Evolutionary conservation across 495 filamentous ascomycete genomes (phyloP).

Genomic region (Annulohypoxylon bovei): DNA sequence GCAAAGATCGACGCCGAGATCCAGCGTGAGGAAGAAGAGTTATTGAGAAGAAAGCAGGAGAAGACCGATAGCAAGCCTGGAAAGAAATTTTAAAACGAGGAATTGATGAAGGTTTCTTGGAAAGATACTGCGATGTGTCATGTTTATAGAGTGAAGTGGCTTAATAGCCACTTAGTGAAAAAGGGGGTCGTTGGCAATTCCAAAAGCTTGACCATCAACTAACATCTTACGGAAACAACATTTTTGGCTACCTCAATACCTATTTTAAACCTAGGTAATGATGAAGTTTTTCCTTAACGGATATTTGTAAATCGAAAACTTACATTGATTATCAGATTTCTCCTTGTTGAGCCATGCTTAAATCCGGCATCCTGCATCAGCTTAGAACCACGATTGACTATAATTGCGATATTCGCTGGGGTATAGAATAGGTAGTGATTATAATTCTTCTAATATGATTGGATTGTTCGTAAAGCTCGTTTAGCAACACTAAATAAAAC

Average conservation of each 20-base stretch:
- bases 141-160: neutral
- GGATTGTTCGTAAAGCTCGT: neutral
- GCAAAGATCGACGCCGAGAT: conserved; percentile 77
- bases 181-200: neutral
- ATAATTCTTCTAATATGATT: neutral
- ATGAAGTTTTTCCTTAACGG: neutral
- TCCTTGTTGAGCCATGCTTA: neutral
- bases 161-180: neutral
- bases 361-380: neutral
- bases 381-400: too few relatives aligned
- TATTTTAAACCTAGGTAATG: neutral
- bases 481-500: neutral
- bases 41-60: conserved; percentile 67
- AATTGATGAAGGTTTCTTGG: neutral
- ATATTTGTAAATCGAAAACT: too few relatives aligned
- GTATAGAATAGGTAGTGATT: too few relatives aligned
- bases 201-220: neutral
- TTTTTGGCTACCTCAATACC: too few relatives aligned
- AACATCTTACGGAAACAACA: too few relatives aligned
- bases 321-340: neutral
- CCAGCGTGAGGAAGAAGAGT: conserved; percentile 73
- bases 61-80: conserved; percentile 42
- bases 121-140: neutral
- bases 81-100: conserved; percentile 24
- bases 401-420: neutral